Evolutionary conservation across 2,329 filamentous ascomycete genomes (phyloP).

Genomic region (Fonsecaea monophora): DNA sequence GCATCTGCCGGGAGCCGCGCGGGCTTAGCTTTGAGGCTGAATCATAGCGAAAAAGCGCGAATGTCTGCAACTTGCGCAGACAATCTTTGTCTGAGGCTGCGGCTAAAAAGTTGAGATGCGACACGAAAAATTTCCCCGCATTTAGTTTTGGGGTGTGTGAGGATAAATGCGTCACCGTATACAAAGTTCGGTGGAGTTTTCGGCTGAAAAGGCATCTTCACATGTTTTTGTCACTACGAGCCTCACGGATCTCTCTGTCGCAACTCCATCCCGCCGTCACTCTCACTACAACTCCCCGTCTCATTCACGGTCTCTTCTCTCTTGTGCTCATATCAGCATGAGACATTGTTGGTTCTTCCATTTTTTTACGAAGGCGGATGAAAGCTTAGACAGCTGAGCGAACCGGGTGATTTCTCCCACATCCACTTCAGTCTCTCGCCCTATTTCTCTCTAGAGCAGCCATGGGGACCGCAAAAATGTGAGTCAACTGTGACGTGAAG

Average conservation of each 20-base stretch:
- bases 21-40: neutral
- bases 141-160: neutral
- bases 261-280: neutral
- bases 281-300: neutral
- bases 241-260: no score
- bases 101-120: neutral
- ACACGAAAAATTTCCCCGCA: slow-evolving; percentile 9
- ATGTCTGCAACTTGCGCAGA: neutral
- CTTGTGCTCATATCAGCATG: neutral
- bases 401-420: neutral
- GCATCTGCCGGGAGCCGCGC: neutral
- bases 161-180: neutral
- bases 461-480: slow-evolving; percentile 32
- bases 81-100: neutral
- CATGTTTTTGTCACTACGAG: neutral
- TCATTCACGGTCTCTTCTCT: neutral
- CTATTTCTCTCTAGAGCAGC: neutral
- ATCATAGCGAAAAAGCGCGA: neutral
- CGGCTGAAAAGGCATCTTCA: neutral
- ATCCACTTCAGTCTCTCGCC: neutral
- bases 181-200: neutral
- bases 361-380: neutral
- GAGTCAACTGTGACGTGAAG: slow-evolving; percentile 7
- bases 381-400: neutral
- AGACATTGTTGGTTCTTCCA: neutral